Evolutionary conservation across 2,329 filamentous ascomycete species (phyloP), one percentile per base, ranked within the genome.

Genomic region (Thelonectria discophora): DNA sequence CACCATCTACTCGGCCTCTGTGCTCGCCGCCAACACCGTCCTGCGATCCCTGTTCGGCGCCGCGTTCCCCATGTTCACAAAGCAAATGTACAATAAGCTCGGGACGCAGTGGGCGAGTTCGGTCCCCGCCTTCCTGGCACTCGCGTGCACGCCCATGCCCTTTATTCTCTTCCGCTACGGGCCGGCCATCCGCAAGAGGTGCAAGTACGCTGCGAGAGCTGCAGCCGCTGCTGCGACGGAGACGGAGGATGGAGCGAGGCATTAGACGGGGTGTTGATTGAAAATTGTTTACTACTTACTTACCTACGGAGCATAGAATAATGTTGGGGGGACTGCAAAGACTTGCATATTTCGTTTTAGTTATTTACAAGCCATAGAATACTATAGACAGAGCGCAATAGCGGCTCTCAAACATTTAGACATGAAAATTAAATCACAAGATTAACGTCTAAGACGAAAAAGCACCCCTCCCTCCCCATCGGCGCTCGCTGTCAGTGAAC

Each of bases 1-100:
- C 74, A 88, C 89, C 51, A 89, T 94, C 66, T 94, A 89, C 63
- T 91, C 92, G 0, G 91, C 91, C 0, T 91, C 88, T 0, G 90
- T 88, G 0, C 79, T 94, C 4, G 91, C 91, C 1, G 90, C 90
- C 13, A 71, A 71, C 30, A 62, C 69, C 0, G 64, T 71, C 0
- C 40, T 71, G 0, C 45, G 69, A 10, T 65, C 63, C 0, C 58
- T 71, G 7, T 71, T 71, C 20, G 69, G 69, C 5, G 69, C 69
- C 1, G 67, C 69, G 0, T 71, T 71, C 27, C 69, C 69, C 0
- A 42, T 71, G 3, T 71, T 71, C 7, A 70, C 69, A 0, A 66
- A 56, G n/a, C 69, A 71, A 17, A 71, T 71, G 69, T 71, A 71
- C 21, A 67, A 71, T 3, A 63, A 63, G 9, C 56, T 71, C 0